Evolutionary conservation across 208 protist genomes (phyloP).

Genomic region (Leishmania tropica): DNA sequence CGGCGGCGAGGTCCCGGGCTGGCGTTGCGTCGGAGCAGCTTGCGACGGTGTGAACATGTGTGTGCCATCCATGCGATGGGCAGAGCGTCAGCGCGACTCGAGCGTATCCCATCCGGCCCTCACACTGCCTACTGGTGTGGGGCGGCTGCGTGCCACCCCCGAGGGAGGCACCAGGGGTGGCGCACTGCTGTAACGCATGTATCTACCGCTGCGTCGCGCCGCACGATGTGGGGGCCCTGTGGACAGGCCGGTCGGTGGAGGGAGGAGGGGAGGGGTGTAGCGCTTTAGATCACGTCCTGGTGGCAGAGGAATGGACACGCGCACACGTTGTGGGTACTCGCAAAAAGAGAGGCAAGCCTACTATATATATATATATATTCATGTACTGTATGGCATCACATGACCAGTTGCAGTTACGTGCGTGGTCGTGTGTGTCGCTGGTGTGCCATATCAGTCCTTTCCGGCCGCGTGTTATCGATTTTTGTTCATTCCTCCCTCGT

Average conservation of each 20-base stretch:
- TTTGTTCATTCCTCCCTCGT: no score
- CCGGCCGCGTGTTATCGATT: no score
- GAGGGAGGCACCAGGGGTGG: background rate
- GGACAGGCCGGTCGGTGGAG: no score
- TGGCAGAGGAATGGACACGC: no score
- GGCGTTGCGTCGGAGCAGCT: background rate
- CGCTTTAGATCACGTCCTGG: no score
- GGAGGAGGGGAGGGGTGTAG: background rate
- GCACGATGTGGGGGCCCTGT: background rate
- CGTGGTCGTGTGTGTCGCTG: background rate
- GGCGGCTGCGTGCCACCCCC: background rate
- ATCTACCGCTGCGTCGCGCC: background rate
- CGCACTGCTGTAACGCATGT: background rate
- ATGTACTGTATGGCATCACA: background rate
- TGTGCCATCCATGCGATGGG: background rate
- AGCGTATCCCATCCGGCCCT: background rate
- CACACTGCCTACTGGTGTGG: background rate
- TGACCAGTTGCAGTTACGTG: background rate
- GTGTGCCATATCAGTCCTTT: no score
- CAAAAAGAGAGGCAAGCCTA: no score
- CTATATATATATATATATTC: no score
- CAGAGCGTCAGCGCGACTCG: background rate
- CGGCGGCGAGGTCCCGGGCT: background rate
- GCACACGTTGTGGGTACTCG: no score
- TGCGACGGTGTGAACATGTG: no score